Base-by-base conservation (phyloP, 2,329 filamentous ascomycete species). In the Aspergillus sp. region DNA sequence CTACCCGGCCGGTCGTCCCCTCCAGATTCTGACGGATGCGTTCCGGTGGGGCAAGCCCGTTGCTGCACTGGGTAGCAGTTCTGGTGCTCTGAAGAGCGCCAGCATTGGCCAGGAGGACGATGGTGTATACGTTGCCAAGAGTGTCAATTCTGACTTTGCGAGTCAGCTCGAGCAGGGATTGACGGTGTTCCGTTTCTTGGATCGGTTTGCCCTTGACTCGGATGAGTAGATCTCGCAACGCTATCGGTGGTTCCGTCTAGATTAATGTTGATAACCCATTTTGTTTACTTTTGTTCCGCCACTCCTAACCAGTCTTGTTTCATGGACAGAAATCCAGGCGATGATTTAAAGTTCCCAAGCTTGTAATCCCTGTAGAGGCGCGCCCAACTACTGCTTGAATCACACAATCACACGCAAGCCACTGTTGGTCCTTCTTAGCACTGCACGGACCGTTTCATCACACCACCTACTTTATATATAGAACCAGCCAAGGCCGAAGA, bases 1-100 rank as follows among this genome's bases (percentile, higher is more conserved):
- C 6, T 91, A 83, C 71, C 88, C 88, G 1, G 76, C 81, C 2
- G 84, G 84, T 1, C 80, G 87, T 0, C 89, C 88, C 0, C 72
- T 81, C 2, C 82, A 89, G 75, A 87, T 91, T 51, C 70, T 90
- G 17, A 69, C 79, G 15, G 83, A 87, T 66, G 84, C 80, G 0
- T 91, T 85, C 74, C 77, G 83, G 23, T 91, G 86, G 78, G 88
- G 87, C 4, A 91, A 91, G 79, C 86, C 89, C 0, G 76, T 91
- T 23, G 87, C 79, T 14, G 84, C 82, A 27, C 62, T 90, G 1
- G 87, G 86, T 1, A 71, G 66, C 12, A 73, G 73, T 0, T 73
- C 63, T n/a, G 53, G 57, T 19, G 71, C 78, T 4, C 71, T 84
- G 6, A 61, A 69, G 1, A 72, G 70, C 12, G 78, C 78, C 0